Base-by-base conservation (phyloP, 345 rosid genomes). In the Populus pruinosa region DNA sequence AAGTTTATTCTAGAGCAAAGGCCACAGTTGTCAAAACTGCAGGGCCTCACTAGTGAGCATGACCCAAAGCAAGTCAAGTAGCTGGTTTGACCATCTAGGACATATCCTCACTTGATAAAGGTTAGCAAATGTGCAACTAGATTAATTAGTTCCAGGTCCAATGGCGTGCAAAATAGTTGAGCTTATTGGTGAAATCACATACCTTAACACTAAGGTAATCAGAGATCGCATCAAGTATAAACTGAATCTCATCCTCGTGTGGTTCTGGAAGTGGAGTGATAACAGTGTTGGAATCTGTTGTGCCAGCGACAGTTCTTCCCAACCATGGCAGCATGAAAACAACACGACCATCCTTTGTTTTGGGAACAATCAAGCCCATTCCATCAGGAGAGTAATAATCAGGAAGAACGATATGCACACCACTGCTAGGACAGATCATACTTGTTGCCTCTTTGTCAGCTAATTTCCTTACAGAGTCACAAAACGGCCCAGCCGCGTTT, bases 331-430 rank as follows among this genome's bases (percentile, higher is more conserved):
- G 83, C 97, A 96, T 90, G 81, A 96, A 96, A 80, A 96, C 90
- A 56, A 96, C 97, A n/a, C 99, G 92, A 5, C 99, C 99, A 83
- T 96, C 99, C 86, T 93, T 93, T 23, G 99, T 96, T 89, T 96
- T 93, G 67, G 99, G 99, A 84, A 96, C 98, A 78, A 96, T 93
- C 92, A 96, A 87, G 16, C 99, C 99, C 99, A 96, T 93, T 77
- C 99, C 99, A 80, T 96, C 96, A 1, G 99, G 99, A 74, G 99
- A 96, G 86, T 96, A 96, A 83, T 93, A 96, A 82, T 96, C 99
- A 72, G 99, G 99, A 41, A 96, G 93, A 75, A 96, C 87, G 44
- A 96, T 73, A 84, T 93, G 99, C 13, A 96, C 98, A 71, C 98
- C 99, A 72, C 99, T 96, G 87, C 98, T 96, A 33, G 99, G 98